phyloP scores from a whole-genome alignment of 257 asterid genomes.

The Scutellaria baicalensis region DNA sequence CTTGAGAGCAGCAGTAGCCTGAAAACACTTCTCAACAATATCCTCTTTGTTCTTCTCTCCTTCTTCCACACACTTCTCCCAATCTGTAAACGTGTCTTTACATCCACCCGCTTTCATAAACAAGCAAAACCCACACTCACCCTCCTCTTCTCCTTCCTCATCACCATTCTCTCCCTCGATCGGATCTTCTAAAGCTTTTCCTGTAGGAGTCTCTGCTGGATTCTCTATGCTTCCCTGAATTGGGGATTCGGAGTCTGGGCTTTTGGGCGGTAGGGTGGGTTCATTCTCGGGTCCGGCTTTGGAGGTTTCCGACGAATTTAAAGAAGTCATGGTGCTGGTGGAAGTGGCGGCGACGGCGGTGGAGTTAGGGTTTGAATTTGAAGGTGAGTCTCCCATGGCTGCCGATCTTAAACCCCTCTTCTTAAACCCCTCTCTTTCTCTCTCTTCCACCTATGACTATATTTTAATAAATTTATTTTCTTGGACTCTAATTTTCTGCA shows the following conservation, averaged over 20 bases:
- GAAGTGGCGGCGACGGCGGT: constrained; percentile 10
- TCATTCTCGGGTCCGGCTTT: constrained; percentile 9
- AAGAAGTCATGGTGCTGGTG: constrained; percentile 29
- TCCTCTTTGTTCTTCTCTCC: constrained; percentile 63
- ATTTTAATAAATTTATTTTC: not conserved
- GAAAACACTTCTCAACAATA: constrained; percentile 61
- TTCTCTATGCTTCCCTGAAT: not conserved
- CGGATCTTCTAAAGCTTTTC: constrained; percentile 3
- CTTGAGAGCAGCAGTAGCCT: constrained; percentile 47
- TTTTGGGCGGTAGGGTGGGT: not conserved
- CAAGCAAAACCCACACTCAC: constrained; percentile 79
- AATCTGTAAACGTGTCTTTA: constrained; percentile 48
- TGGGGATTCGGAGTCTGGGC: constrained; percentile 18
- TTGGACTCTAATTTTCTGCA: not conserved
- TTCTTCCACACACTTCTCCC: constrained; percentile 88
- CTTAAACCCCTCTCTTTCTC: constrained; percentile 29
- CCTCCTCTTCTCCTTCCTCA: constrained; percentile 40
- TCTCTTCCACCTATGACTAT: not conserved
- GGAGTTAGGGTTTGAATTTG: constrained; percentile 43
- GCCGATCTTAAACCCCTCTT: constrained; percentile 44
- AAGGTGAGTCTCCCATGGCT: constrained; percentile 38
- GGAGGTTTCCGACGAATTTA: constrained; percentile 18
- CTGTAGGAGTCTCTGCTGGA: not conserved
- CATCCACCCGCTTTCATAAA: constrained; percentile 88
- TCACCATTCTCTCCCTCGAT: constrained; percentile 1